Evolutionary conservation across 1,284 basidiomycete species (phyloP).

Genomic region (Lentinus polychrous): DNA sequence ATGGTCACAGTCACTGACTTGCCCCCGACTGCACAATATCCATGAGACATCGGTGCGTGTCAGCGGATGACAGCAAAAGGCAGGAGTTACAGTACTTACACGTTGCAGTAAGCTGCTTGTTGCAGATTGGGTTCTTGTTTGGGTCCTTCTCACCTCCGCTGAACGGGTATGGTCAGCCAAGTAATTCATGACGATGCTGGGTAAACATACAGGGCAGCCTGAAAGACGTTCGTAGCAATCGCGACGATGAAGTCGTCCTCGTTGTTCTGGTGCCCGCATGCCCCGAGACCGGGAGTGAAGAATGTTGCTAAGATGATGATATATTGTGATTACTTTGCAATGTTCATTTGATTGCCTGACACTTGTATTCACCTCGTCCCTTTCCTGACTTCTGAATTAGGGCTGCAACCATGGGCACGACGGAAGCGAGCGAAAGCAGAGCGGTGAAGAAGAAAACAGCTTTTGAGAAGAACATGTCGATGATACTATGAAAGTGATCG

Average conservation of each 20-base stretch:
- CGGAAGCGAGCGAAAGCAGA: background rate
- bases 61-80: background rate
- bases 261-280: conserved; percentile 24
- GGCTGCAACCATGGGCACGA: background rate
- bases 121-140: conserved; percentile 12
- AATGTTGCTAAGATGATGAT: conserved; percentile 7
- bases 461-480: background rate
- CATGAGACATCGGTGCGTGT: background rate
- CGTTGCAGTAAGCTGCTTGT: background rate
- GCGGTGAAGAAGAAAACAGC: background rate
- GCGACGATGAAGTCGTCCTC: conserved; percentile 25
- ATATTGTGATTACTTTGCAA: no score
- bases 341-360: no score
- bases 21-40: conserved; percentile 13
- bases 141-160: conserved; percentile 15
- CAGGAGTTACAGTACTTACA: background rate
- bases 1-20: conserved; percentile 31
- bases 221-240: conserved; percentile 22
- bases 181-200: background rate
- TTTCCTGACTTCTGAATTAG: background rate
- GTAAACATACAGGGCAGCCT: conserved; percentile 11
- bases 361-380: background rate
- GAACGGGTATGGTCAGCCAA: no score
- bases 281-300: conserved; percentile 25
- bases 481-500: background rate